Base-by-base conservation (phyloP, 176 grass and related monocot genomes). In the Carex littledalei region DNA sequence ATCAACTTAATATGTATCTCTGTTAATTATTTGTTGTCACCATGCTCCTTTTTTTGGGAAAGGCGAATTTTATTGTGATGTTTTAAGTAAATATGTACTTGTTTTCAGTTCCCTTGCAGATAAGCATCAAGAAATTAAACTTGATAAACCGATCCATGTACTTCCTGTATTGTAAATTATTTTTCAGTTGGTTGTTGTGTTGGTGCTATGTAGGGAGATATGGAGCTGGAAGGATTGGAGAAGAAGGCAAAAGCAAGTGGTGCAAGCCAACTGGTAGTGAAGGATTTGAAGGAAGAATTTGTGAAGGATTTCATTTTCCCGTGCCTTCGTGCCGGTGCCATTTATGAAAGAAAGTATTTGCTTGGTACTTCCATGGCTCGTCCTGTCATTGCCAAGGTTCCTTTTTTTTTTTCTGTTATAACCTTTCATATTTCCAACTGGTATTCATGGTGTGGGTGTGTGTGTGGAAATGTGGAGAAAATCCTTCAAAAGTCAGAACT, bases 291-390 rank as follows among this genome's bases (percentile, higher is more conserved):
- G 84, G 93, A 99, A 88, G 91, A 99, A 89, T 99, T 99, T 88
- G 93, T 99, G 69, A 67, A 86, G 65, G 93, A 95, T 87, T 94
- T 93, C 71, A 95, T 99, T 87, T 99, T 89, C 69, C 96, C 93
- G 31, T 94, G 96, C 83, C 82, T 99, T 62, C 91, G 91, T 85
- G 91, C 96, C 68, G 96, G 93, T 86, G 93, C 96, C 70, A 86
- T 99, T 68, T 99, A 99, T 86, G 96, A 99, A 93, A 94, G 93
- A 54, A 99, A 99, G 82, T 99, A 99, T 88, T 88, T 99, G 26
- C 91, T 99, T 80, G 96, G 93, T 64, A 99, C 96, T 78, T 99
- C 96, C 34, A 95, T 99, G 93, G 96, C 96, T 86, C 89, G 96
- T 54, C 96, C 93, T 85, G 90, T 95, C 90, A 99, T 95, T 87